Conservation (phyloP, 23 red algal genomes). For the Gracilaria gracilis region DNA sequence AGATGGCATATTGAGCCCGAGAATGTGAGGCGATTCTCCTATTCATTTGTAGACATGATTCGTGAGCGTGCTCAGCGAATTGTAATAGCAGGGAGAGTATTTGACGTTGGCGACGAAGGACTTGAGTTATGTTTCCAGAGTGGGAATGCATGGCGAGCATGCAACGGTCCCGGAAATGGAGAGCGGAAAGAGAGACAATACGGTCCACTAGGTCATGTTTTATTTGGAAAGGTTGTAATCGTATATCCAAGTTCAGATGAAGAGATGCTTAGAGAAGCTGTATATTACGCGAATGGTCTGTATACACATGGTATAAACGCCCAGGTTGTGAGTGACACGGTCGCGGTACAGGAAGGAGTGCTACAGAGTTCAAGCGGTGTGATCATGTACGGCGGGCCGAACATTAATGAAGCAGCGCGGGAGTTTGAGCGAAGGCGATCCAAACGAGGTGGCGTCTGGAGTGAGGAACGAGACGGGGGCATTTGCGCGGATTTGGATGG, state of each 20-base stretch:
- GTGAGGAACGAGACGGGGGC: neutral
- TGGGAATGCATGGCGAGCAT: neutral
- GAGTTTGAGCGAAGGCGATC: neutral
- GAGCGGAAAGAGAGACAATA: neutral
- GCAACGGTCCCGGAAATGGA: neutral
- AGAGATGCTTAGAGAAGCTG: neutral
- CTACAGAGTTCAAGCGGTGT: neutral
- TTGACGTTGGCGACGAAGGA: neutral
- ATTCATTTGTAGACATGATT: constrained; percentile 26
- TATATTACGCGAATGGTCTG: constrained; percentile 38
- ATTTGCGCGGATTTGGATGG: neutral
- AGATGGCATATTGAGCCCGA: constrained; percentile 34
- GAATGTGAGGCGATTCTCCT: constrained; percentile 50
- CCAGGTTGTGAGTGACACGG: constrained; percentile 12
- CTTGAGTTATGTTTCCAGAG: neutral
- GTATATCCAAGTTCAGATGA: constrained; percentile 46
- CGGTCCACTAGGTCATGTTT: constrained; percentile 8
- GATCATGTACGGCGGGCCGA: constrained; percentile 40
- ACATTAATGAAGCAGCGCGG: constrained; percentile 30
- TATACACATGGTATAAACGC: constrained; percentile 46
- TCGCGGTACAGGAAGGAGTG: neutral
- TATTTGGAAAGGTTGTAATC: constrained; percentile 4
- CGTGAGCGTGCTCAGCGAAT: constrained; percentile 25
- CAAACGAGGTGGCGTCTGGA: constrained; percentile 12
- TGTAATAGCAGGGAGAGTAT: constrained; percentile 11